phyloP scores from a whole-genome alignment of 2,329 filamentous ascomycete genomes.

The Clarireedia paspali region DNA sequence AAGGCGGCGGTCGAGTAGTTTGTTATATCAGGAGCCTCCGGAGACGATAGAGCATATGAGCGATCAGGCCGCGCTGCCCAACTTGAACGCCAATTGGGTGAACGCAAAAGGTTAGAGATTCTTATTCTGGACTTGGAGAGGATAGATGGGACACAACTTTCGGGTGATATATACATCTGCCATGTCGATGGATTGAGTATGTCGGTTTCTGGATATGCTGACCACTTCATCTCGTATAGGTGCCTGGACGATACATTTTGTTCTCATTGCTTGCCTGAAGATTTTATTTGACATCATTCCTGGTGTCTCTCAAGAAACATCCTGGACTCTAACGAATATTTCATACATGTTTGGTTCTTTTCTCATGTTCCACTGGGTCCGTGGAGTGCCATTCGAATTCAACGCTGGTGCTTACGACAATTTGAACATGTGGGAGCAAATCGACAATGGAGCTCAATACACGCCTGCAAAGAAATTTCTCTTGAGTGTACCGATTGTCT shows the following conservation, averaged over 20 bases:
- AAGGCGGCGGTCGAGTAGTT: slow-evolving; percentile 91
- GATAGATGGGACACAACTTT: not conserved
- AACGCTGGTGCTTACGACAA: slow-evolving; percentile 98
- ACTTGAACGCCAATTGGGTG: slow-evolving; percentile 97
- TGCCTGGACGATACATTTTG: slow-evolving; percentile 95
- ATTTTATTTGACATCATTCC: slow-evolving; percentile 96
- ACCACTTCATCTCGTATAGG: slow-evolving; percentile 50
- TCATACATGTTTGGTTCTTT: slow-evolving; percentile 99
- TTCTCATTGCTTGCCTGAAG: slow-evolving; percentile 85
- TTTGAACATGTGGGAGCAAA: slow-evolving; percentile 99
- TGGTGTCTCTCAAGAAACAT: slow-evolving; percentile 93
- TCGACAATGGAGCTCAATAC: slow-evolving; percentile 97
- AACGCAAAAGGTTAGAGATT: slow-evolving; percentile 83
- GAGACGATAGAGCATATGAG: slow-evolving; percentile 97
- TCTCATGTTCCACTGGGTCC: slow-evolving; percentile 99
- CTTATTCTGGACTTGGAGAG: not conserved
- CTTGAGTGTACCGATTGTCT: slow-evolving; percentile 83
- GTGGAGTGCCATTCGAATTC: slow-evolving; percentile 97
- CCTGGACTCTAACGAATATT: slow-evolving; percentile 98
- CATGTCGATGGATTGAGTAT: not conserved
- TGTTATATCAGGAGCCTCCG: slow-evolving; percentile 92
- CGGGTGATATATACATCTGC: not conserved
- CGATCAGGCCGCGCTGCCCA: slow-evolving; percentile 89
- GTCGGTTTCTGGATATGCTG: slow-evolving; percentile 5
- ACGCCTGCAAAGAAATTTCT: slow-evolving; percentile 98